Conservation (phyloP, 2,329 filamentous ascomycete species). For the Fusarium sororula region DNA sequence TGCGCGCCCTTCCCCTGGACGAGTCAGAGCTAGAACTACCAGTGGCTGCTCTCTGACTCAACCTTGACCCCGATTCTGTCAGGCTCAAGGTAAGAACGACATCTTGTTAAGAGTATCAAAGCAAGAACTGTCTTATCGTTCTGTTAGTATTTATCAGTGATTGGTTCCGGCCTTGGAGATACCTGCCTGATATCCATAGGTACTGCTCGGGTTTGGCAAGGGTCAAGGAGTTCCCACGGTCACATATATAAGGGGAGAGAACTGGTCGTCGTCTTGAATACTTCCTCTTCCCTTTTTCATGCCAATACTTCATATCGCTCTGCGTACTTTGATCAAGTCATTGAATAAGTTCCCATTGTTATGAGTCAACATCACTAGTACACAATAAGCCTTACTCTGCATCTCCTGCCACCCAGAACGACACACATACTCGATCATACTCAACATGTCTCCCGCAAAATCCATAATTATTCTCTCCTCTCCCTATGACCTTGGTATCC, state of each 20-base stretch:
- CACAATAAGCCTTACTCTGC: not conserved
- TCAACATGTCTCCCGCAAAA: not conserved
- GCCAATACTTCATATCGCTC: no score
- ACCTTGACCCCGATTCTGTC: not conserved
- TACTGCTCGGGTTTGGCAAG: no score
- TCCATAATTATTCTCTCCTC: not conserved
- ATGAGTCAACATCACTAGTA: not conserved
- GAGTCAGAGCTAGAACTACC: not conserved
- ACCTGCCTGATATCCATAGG: not conserved
- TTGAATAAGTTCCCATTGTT: not conserved
- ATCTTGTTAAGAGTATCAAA: not conserved
- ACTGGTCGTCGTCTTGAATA: no score
- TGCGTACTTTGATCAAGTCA: not conserved
- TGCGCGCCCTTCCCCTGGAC: not conserved
- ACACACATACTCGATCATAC: not conserved
- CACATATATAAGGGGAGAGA: not conserved
- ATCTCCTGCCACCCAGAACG: not conserved
- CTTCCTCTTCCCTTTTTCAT: no score
- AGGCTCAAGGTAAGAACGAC: not conserved
- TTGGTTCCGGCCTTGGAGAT: not conserved
- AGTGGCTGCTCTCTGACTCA: not conserved
- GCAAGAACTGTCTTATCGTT: not conserved
- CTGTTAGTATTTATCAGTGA: not conserved
- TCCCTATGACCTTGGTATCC: not conserved
- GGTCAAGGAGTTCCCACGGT: not conserved